phyloP scores from a whole-genome alignment of 176 grass and related monocot species.

The Avena insularis region DNA sequence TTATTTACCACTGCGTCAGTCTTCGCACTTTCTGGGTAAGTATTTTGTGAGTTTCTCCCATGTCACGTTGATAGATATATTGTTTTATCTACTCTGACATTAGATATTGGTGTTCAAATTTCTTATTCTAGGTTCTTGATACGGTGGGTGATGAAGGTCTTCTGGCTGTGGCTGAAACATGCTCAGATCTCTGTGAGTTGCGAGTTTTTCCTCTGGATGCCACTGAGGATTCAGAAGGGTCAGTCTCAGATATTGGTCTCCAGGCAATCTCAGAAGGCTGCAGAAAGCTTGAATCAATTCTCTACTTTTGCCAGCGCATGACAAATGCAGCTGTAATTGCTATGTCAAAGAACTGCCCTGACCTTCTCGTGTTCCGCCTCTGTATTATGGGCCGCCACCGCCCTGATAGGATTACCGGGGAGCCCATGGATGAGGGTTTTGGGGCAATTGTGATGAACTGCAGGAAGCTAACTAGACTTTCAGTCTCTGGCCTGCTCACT shows the following conservation, averaged over 20 bases:
- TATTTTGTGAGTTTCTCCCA: no score
- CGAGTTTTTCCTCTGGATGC: conserved; percentile 79
- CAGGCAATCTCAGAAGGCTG: conserved; percentile 78
- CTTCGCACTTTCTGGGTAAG: conserved; percentile 75
- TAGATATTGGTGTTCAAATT: no score
- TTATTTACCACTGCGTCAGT: conserved; percentile 60
- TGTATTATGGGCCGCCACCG: conserved; percentile 78
- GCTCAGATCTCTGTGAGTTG: conserved; percentile 65
- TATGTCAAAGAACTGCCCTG: conserved; percentile 72
- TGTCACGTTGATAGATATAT: no score
- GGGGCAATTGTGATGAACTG: conserved; percentile 84
- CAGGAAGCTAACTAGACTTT: conserved; percentile 77
- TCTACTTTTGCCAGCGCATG: conserved; percentile 89
- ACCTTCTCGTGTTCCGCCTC: conserved; percentile 76
- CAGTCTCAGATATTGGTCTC: conserved; percentile 74
- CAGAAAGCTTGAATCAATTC: conserved; percentile 69
- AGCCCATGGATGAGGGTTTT: conserved; percentile 86
- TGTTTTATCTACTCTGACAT: no score
- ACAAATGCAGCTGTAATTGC: conserved; percentile 75
- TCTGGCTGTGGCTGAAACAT: conserved; percentile 68
- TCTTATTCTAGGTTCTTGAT: conserved; percentile 63
- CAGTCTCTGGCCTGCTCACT: conserved; percentile 83
- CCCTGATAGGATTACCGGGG: conserved; percentile 60
- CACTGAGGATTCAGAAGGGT: conserved; percentile 65
- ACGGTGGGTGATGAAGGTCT: conserved; percentile 83